These are phyloP conservation scores for Coemansia aciculifera DNA, from an alignment of 192 early-diverging fungal species.

Conservation along the genomic window DNA sequence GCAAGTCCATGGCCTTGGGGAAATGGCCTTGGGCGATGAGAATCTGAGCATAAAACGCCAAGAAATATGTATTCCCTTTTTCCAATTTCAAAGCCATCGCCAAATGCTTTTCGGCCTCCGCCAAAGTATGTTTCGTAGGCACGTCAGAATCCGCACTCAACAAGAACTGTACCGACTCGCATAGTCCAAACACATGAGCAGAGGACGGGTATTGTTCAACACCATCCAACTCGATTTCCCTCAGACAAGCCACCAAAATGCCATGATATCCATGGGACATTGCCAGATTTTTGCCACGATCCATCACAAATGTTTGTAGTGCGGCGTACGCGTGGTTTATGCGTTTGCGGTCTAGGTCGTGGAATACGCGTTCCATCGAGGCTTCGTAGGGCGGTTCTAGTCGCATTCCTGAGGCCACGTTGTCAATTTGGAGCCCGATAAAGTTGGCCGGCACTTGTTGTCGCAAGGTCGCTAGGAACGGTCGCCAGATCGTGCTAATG, in stretches of 20 bases:
- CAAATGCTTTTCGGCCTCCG: constrained; percentile 25
- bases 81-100: constrained; percentile 24
- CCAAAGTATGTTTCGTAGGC: constrained; percentile 24
- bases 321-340: constrained; percentile 16
- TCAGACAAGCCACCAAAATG: constrained; percentile 35
- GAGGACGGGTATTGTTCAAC: no score
- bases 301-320: constrained; percentile 19
- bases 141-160: constrained; percentile 2
- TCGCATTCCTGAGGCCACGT: constrained; percentile 9
- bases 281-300: constrained; percentile 26
- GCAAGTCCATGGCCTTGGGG: constrained; percentile 6
- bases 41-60: constrained; percentile 32
- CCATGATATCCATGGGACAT: constrained; percentile 39
- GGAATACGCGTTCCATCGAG: constrained; percentile 32
- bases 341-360: constrained; percentile 7
- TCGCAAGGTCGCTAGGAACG: constrained; percentile 21
- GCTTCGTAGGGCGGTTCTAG: constrained; percentile 9
- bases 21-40: constrained; percentile 22
- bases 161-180: constrained; percentile 19
- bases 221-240: constrained; percentile 24
- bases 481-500: constrained; percentile 28
- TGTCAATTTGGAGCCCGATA: constrained; percentile 19
- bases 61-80: constrained; percentile 22
- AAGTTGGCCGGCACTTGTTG: constrained; percentile 11
- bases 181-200: constrained; percentile 21